phyloP scores from a whole-genome alignment of 169 alveolate species.

The Eimeria falciformis region DNA sequence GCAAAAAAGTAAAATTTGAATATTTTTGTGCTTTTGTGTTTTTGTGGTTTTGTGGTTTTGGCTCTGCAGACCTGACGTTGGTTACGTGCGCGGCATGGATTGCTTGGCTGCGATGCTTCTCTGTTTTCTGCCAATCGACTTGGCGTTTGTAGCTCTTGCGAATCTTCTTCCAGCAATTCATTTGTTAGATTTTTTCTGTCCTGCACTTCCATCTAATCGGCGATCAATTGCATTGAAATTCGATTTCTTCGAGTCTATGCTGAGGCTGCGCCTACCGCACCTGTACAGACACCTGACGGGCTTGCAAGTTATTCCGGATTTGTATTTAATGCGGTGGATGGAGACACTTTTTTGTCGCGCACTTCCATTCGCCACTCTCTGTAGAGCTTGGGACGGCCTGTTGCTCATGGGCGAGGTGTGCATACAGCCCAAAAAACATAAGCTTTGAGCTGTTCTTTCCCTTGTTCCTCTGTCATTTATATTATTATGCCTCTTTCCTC shows the following conservation, averaged over 20 bases:
- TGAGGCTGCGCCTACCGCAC: constrained; percentile 40
- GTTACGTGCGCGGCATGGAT: constrained; percentile 56
- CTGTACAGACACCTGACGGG: constrained; percentile 43
- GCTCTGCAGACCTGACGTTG: constrained; percentile 69
- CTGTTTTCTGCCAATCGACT: neutral
- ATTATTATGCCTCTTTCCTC: no score
- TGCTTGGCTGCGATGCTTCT: constrained; percentile 53
- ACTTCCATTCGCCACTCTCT: constrained; percentile 24
- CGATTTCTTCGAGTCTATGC: constrained; percentile 53
- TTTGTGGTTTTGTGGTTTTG: neutral
- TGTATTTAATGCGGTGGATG: constrained; percentile 55
- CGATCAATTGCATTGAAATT: constrained; percentile 28
- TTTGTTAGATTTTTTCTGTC: constrained; percentile 47
- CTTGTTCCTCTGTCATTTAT: no score
- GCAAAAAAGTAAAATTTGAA: neutral
- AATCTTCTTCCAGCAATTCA: constrained; percentile 47
- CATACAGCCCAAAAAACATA: neutral
- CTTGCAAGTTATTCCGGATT: constrained; percentile 42
- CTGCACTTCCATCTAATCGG: neutral
- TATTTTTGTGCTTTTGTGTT: neutral
- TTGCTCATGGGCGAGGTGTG: constrained; percentile 70
- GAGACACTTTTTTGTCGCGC: constrained; percentile 37
- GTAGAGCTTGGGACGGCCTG: constrained; percentile 37
- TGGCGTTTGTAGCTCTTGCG: constrained; percentile 32
- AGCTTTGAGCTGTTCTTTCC: no score